Conservation (phyloP, 2,329 filamentous ascomycete species). For the Lasiodiplodia hormozganensis region DNA sequence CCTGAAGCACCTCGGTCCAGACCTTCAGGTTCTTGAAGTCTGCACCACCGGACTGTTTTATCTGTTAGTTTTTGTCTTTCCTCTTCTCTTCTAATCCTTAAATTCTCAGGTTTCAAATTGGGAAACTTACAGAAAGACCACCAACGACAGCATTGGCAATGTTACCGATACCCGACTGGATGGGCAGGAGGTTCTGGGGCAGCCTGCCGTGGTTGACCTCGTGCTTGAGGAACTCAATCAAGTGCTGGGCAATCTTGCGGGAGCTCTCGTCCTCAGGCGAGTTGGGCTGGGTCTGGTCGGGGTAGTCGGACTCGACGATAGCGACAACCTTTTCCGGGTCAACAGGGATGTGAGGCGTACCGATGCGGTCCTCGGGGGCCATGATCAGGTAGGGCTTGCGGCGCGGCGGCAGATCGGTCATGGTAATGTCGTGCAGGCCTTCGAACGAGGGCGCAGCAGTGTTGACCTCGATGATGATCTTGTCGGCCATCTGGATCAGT, state of each 20-base stretch:
- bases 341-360: constrained; percentile 79
- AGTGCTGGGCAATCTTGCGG: constrained; percentile 74
- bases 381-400: constrained; percentile 89
- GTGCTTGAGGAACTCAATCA: constrained; percentile 87
- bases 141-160: constrained; percentile 92
- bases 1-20: constrained; percentile 93
- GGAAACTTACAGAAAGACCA: constrained; percentile 65
- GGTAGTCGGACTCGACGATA: constrained; percentile 84
- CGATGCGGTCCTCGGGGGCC: constrained; percentile 84
- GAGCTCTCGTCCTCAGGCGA: constrained; percentile 76
- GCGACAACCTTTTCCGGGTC: constrained; percentile 86
- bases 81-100: neutral
- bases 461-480: constrained; percentile 93
- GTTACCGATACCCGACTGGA: constrained; percentile 90
- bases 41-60: constrained; percentile 62
- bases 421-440: constrained; percentile 88
- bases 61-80: constrained; percentile 22
- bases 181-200: constrained; percentile 76
- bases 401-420: constrained; percentile 81
- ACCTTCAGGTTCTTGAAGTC: constrained; percentile 89
- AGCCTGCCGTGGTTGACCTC: constrained; percentile 81
- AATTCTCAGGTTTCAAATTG: neutral
- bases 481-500: constrained; percentile 88
- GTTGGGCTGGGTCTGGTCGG: constrained; percentile 78
- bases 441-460: constrained; percentile 84